Percentiles rank a stretch among this genome's conserved stretches.
phyloP scores from a whole-genome alignment of 768 basidiomycete genomes.

The Naganishia vishniacii region DNA sequence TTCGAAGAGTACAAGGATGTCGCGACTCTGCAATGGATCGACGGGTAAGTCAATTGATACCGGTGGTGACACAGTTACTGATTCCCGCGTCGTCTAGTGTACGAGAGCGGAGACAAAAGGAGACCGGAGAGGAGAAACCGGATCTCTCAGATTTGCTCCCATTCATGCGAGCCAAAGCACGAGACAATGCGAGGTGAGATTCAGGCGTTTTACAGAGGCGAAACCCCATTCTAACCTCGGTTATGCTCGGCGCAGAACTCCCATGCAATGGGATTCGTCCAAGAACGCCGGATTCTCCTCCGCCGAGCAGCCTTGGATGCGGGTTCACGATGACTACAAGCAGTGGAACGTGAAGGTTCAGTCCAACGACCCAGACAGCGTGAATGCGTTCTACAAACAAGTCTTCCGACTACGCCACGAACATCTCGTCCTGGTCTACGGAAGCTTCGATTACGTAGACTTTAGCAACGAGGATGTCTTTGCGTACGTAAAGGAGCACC shows the following conservation, averaged over 20 bases:
- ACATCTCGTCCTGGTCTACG: slow-evolving; percentile 60
- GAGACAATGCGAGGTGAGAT: slow-evolving; percentile 63
- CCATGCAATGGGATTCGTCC: slow-evolving; percentile 57
- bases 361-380: slow-evolving; percentile 54
- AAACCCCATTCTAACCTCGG: no score
- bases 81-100: no score
- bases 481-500: slow-evolving; percentile 51
- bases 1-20: slow-evolving; percentile 70
- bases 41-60: slow-evolving; percentile 19
- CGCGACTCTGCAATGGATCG: slow-evolving; percentile 49
- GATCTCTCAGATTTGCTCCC: slow-evolving; percentile 63
- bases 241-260: background rate
- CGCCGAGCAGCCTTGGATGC: slow-evolving; percentile 64
- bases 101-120: slow-evolving; percentile 28
- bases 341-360: slow-evolving; percentile 59
- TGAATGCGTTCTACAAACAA: slow-evolving; percentile 60
- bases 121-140: slow-evolving; percentile 49
- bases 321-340: slow-evolving; percentile 63
- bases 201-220: background rate
- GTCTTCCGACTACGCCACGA: slow-evolving; percentile 57
- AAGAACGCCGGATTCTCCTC: slow-evolving; percentile 61
- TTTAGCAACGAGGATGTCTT: slow-evolving; percentile 55
- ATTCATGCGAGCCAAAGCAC: slow-evolving; percentile 58
- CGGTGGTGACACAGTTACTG: no score
- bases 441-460: slow-evolving; percentile 57